Conservation (phyloP, 129 eudicot genomes). For the Mikania micrantha region DNA sequence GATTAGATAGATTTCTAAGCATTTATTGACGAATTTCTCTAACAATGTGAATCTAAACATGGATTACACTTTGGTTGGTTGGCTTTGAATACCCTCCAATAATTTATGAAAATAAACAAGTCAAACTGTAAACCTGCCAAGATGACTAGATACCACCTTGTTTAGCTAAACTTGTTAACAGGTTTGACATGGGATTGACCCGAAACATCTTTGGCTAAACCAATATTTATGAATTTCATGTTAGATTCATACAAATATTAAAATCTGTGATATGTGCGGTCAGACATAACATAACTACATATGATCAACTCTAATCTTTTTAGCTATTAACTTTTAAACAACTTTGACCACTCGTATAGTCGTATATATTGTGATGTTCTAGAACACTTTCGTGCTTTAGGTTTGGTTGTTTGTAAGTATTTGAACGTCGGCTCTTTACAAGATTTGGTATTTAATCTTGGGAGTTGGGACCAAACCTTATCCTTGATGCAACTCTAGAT, state of each 20-base stretch:
- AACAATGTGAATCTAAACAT: too few relatives aligned
- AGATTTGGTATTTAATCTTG: slow-evolving; percentile 14
- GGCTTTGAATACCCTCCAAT: neutral
- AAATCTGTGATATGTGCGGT: too few relatives aligned
- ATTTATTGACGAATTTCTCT: too few relatives aligned
- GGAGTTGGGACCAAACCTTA: slow-evolving; percentile 16
- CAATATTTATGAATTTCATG: neutral
- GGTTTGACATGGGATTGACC: too few relatives aligned
- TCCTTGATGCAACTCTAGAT: slow-evolving; percentile 1
- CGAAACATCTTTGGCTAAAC: neutral
- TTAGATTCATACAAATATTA: neutral
- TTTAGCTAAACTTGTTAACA: neutral
- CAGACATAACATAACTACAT: too few relatives aligned
- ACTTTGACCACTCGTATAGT: neutral
- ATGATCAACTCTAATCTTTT: too few relatives aligned
- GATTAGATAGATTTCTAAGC: too few relatives aligned
- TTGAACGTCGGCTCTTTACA: slow-evolving; percentile 11
- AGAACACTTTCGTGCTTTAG: neutral
- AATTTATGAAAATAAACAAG: neutral
- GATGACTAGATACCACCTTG: neutral
- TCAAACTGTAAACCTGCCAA: neutral
- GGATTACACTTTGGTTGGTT: too few relatives aligned
- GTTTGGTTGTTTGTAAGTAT: neutral
- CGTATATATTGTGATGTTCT: neutral
- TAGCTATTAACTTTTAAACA: neutral